Conservation (phyloP, 2,329 filamentous ascomycete species). For the Talaromyces pinophilus region DNA sequence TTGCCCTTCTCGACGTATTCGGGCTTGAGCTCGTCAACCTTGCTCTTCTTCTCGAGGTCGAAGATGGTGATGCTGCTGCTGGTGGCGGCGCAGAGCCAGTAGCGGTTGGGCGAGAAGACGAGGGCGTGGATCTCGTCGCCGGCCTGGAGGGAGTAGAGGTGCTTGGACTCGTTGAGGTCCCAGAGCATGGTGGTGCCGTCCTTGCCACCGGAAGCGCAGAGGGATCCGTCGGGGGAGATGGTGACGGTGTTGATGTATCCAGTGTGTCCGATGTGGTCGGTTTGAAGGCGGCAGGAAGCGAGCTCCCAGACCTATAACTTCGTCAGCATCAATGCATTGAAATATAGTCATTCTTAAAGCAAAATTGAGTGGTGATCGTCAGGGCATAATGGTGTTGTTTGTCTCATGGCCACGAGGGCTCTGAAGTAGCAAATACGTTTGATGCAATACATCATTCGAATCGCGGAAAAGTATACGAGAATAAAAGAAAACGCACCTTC, state of each 20-base stretch:
- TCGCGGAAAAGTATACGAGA: conserved; percentile 5
- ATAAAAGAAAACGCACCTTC: conserved; percentile 71
- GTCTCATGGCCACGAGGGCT: conserved; percentile 95
- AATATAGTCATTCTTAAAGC: neutral
- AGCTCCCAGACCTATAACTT: conserved; percentile 92
- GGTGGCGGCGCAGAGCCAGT: conserved; percentile 99
- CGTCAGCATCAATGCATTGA: conserved; percentile 21
- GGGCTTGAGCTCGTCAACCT: conserved; percentile 99
- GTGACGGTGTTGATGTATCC: conserved; percentile 99
- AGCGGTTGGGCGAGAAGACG: conserved; percentile 99
- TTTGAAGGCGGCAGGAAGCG: conserved; percentile 98
- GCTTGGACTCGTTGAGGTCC: conserved; percentile 99
- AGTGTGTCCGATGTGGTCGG: conserved; percentile 99
- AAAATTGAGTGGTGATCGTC: conserved; percentile 32
- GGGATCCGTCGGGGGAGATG: conserved; percentile 98
- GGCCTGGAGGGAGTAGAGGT: conserved; percentile 99
- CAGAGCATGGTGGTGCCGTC: conserved; percentile 99
- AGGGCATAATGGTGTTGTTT: conserved; percentile 71
- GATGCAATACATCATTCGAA: conserved; percentile 89
- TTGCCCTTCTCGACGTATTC: conserved; percentile 95
- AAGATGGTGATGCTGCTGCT: conserved; percentile 99
- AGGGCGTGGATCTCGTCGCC: conserved; percentile 99
- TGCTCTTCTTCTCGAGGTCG: conserved; percentile 99
- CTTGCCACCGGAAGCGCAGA: conserved; percentile 98
- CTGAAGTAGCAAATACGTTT: conserved; percentile 99